Base-by-base conservation (phyloP, 371 early-diverging fungal genomes). In the Mucor mucedo region DNA sequence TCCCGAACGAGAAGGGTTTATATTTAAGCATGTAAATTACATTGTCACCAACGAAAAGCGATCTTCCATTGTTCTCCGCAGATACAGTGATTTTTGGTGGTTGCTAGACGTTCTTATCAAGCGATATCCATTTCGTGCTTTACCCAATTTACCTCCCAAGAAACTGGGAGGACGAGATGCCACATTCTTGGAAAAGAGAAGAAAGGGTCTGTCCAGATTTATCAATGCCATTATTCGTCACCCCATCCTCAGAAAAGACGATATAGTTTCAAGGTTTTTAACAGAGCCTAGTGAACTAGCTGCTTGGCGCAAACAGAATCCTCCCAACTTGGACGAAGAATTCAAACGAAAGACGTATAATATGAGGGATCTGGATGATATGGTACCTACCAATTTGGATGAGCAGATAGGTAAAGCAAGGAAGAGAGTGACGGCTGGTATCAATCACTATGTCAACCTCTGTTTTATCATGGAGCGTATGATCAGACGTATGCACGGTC, bases 181-280 rank as follows among this genome's bases (percentile, higher is more conserved):
- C n/a, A 77, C 79, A 6, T 94, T 94, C 71, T 62, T 93, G 50
- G 92, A 91, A 59, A 83, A 85, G 55, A 76, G 94, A 40, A 77
- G 91, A 13, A 86, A 87, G 35, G 92, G 91, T 0, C 66, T 94
- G 29, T 74, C 84, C 0, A 79, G 94, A n/a, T 94, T 91, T 61
- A 84, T 89, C 59, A 90, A 91, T 74, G 86, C 88, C 10, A 65
- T 94, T 33, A 86, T 84, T 32, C 85, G 91, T 52, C 94, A 94
- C 66, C 94, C 94, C 8, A 79, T 86, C 0, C 62, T 94, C 47
- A 75, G 82, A 30, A 78, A 83, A 55, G 92, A 93, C 56, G 84
- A 85, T 5, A 65, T 86, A 2, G 86, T 91, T 2, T 62, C 78
- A 32, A 80, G 80, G 2, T 92, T 91, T 68, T 71, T 91, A 39